Base-by-base conservation (phyloP, 371 early-diverging fungal species). In the Capillidium heterosporum region DNA sequence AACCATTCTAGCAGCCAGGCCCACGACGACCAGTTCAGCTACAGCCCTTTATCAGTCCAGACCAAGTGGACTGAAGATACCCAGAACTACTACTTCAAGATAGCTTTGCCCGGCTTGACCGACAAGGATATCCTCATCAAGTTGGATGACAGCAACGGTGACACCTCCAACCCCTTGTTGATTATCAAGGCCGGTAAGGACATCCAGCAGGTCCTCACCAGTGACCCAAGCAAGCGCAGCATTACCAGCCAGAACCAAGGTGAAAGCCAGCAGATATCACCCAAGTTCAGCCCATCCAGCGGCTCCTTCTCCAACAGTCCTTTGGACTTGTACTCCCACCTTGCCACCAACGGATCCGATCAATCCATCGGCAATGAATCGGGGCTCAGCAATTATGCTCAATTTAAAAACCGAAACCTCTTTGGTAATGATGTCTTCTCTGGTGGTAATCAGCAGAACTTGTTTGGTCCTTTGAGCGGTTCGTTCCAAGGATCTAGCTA, bases 11-110 rank as follows among this genome's bases (percentile, higher is more conserved):
- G n/a, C n/a, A n/a, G n/a, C n/a, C n/a, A n/a, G n/a, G n/a, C n/a
- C n/a, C n/a, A 40, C 40, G 19, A 50, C 19, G 26, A 50, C 19
- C 31, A 50, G 27, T 50, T 50, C 31, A 32, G 31, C 31, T 50
- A 50, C 19, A 26, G 10, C 19, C 27, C 13, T 32, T 10, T 13
- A 15, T 10, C 19, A 11, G 32, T 32, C 17, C 51, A 50, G 19
- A 50, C 51, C 31, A 50, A 50, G 19, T 50, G 51, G 51, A 23
- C 17, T 15, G 51, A 50, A 31, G 51, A 50, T 50, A 15, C 24
- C 13, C 13, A 23, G 21, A 17, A 17, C 31, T 32, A 19, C 19
- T 50, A 50, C 31, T 50, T 29, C 10, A 50, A 50, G 29, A 29
- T 50, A 17, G 51, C 51, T 19, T 31, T 50, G 17, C 51, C 51